Evolutionary conservation across 768 basidiomycete genomes (phyloP).

Genomic region (Mycena venus): DNA sequence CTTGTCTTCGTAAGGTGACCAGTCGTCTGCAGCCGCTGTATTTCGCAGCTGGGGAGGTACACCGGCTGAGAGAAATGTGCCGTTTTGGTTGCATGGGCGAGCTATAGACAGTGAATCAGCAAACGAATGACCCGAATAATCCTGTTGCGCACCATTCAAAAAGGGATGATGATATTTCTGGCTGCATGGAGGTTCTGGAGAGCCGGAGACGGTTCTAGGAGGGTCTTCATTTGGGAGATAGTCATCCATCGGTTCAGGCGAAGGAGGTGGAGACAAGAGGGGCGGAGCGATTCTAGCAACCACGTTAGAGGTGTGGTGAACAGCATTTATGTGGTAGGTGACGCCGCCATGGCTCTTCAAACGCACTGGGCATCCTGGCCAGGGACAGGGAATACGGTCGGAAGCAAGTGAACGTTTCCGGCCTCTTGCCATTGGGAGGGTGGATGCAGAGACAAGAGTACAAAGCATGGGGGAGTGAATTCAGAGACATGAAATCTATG

Average conservation of each 20-base stretch:
- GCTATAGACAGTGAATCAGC: not conserved
- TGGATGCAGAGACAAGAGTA: too few relatives aligned
- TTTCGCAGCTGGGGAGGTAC: not conserved
- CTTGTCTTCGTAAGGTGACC: constrained; percentile 17
- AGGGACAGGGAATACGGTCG: not conserved
- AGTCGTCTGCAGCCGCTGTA: not conserved
- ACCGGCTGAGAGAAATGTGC: not conserved
- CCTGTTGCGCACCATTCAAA: not conserved
- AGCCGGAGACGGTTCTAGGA: not conserved
- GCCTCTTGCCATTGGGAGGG: not conserved
- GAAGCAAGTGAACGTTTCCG: not conserved
- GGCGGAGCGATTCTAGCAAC: not conserved
- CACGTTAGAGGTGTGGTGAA: not conserved
- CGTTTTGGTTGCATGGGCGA: not conserved
- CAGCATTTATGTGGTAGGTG: not conserved
- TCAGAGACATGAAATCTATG: too few relatives aligned
- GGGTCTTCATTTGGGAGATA: too few relatives aligned
- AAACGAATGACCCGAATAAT: too few relatives aligned
- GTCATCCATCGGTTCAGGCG: not conserved
- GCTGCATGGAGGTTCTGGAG: not conserved
- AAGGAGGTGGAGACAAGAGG: not conserved
- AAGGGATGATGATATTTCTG: not conserved
- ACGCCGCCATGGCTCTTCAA: not conserved
- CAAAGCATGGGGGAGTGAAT: too few relatives aligned
- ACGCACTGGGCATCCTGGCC: not conserved